Evolutionary conservation across 106 monocot species (phyloP), one percentile per base, ranked within the genome.

Genomic region (Platanthera guangdongensis): DNA sequence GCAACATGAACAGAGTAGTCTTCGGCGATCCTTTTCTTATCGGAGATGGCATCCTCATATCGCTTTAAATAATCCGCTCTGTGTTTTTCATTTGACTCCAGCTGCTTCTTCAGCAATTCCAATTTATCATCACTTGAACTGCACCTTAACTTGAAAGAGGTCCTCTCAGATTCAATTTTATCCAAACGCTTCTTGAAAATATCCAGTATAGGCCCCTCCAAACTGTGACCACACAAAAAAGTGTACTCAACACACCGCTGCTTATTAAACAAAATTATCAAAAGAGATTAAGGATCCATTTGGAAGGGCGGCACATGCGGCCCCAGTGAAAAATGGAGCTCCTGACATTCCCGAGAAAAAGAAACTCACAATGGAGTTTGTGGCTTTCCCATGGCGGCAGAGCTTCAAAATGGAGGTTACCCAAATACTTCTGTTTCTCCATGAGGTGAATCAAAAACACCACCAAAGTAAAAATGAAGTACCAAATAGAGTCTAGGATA

Each of bases 11-110:
- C 68, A 9, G 87, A 77, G 52, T 93, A 96, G 64, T 96, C 96
- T 79, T 91, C 87, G 1, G 93, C 79, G 51, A 93, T 81, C 75
- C 81, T 91, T 80, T 90, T 82, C 78, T 93, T 96, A 84, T 96
- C 96, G 53, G 76, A 80, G 47, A 93, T 4, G 5, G 67, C 91
- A 78, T 96, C 89, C 74, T 96, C 96, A 54, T 96, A 96, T 21
- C 96, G 93, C 69, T 86, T 87, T 87, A 91, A 75, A 74, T 93
- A 93, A 55, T 96, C 93, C 78, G 78, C 69, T 39, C 87, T 83
- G 50, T 93, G 93, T 70, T 84, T 91, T 81, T 96, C 96, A 80
- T 85, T 91, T 68, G 96, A 80, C 60, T 96, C 93, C 13, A 91
- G 78, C 71, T 96, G 96, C 80, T 82, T 93, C 74, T 85, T 85